Percentiles rank a stretch among this genome's conserved stretches.
phyloP scores from a whole-genome alignment of 768 basidiomycete species.

The Termitomyces sp. region DNA sequence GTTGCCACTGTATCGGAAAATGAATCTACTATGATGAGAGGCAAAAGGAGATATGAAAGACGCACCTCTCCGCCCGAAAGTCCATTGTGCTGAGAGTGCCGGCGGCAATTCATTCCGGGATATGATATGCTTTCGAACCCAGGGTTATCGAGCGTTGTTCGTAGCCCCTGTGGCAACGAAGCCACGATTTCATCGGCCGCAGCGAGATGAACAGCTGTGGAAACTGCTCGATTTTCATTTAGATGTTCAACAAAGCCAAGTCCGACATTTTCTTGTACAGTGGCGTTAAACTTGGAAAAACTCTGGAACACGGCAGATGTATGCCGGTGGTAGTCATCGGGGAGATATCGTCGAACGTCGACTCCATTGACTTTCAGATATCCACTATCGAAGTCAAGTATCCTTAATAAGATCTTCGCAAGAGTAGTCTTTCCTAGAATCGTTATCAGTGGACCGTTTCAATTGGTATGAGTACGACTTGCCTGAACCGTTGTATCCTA shows the following conservation, averaged over 20 bases:
- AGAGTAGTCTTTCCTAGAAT: constrained; percentile 80
- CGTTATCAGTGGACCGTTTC: constrained; percentile 8
- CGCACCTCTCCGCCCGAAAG: constrained; percentile 84
- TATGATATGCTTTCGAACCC: constrained; percentile 55
- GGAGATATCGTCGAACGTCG: constrained; percentile 62
- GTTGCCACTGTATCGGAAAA: constrained; percentile 63
- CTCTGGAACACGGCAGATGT: constrained; percentile 83
- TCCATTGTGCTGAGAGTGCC: constrained; percentile 50
- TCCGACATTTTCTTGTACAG: constrained; percentile 84
- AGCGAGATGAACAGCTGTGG: constrained; percentile 65
- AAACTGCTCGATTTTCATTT: constrained; percentile 51
- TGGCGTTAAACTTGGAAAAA: constrained; percentile 76
- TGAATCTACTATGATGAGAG: background rate
- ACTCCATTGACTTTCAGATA: constrained; percentile 65
- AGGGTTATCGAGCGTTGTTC: constrained; percentile 66
- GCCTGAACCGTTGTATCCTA: constrained; percentile 84
- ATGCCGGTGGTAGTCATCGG: constrained; percentile 70
- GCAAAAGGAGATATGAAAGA: background rate
- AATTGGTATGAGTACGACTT: constrained; percentile 19
- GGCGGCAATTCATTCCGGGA: constrained; percentile 32
- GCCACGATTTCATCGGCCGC: constrained; percentile 67
- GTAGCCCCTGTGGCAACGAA: constrained; percentile 66
- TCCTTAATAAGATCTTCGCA: constrained; percentile 75
- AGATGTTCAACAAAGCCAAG: constrained; percentile 71
- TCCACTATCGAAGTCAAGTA: constrained; percentile 74